Evolutionary conservation across 1,139 yeast genomes (phyloP).

Genomic region (Sporopachydermia cereana): DNA sequence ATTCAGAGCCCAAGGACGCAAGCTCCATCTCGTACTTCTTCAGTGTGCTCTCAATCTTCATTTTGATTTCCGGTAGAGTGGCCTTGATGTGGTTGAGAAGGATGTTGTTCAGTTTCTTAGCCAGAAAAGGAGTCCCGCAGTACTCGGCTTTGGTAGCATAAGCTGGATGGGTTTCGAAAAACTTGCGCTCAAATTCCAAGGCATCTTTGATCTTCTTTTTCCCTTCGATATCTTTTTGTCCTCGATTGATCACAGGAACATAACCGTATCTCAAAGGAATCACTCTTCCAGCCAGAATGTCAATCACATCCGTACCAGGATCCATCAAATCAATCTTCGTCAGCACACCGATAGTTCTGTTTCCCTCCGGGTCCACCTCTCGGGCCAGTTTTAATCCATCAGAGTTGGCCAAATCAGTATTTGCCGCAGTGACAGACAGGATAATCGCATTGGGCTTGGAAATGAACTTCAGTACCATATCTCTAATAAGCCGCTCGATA

Average conservation of each 20-base stretch:
- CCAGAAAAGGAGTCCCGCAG: slow-evolving; percentile 96
- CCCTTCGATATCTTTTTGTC: slow-evolving; percentile 87
- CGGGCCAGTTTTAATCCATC: slow-evolving; percentile 94
- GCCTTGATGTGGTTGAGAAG: slow-evolving; percentile 88
- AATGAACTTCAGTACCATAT: slow-evolving; percentile 88
- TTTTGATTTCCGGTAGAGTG: slow-evolving; percentile 90
- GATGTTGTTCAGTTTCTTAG: slow-evolving; percentile 83
- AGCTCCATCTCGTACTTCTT: slow-evolving; percentile 67
- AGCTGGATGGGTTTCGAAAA: slow-evolving; percentile 44
- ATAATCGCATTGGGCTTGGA: slow-evolving; percentile 95
- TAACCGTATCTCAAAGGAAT: slow-evolving; percentile 93
- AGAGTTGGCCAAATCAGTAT: slow-evolving; percentile 93
- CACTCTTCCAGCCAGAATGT: slow-evolving; percentile 89
- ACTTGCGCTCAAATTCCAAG: slow-evolving; percentile 63
- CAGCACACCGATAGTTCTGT: slow-evolving; percentile 91
- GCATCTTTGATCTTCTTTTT: slow-evolving; percentile 87
- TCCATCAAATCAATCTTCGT: slow-evolving; percentile 98
- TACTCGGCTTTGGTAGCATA: slow-evolving; percentile 77
- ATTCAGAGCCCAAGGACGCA: slow-evolving; percentile 58
- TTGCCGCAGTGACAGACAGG: slow-evolving; percentile 91
- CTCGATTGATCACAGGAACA: slow-evolving; percentile 95
- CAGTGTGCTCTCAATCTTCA: slow-evolving; percentile 73
- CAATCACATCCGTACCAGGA: slow-evolving; percentile 97
- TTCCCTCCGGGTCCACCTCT: slow-evolving; percentile 96
- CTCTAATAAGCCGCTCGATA: slow-evolving; percentile 87